Conservation (phyloP, 768 basidiomycete species). For the Dentipellis sp. region DNA sequence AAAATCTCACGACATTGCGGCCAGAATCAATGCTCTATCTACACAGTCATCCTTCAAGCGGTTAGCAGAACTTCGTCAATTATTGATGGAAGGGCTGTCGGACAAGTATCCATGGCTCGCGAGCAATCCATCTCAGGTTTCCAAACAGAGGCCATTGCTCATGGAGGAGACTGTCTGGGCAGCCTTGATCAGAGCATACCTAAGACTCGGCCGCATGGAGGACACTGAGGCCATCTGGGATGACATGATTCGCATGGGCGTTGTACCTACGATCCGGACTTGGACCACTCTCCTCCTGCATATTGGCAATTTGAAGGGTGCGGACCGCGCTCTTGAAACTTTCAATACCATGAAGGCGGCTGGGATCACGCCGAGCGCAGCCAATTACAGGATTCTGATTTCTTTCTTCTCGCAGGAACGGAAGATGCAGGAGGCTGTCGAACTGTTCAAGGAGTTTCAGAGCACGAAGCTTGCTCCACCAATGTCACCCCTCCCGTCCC, state of each 20-base stretch:
- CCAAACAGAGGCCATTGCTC: slow-evolving; percentile 32
- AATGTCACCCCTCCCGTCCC: slow-evolving; percentile 17
- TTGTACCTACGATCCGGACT: slow-evolving; percentile 43
- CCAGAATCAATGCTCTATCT: slow-evolving; percentile 40
- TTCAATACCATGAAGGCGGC: slow-evolving; percentile 59
- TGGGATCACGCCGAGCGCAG: slow-evolving; percentile 47
- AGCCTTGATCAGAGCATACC: slow-evolving; percentile 55
- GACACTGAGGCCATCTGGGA: slow-evolving; percentile 60
- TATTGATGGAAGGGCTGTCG: slow-evolving; percentile 40
- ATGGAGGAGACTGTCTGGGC: slow-evolving; percentile 56
- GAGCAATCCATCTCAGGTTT: slow-evolving; percentile 27
- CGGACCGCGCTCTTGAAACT: slow-evolving; percentile 42
- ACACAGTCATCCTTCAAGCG: slow-evolving; percentile 19
- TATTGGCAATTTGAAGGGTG: slow-evolving; percentile 41
- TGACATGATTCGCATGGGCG: slow-evolving; percentile 42
- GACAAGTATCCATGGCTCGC: slow-evolving; percentile 49
- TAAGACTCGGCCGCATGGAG: slow-evolving; percentile 44
- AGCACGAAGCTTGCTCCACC: neutral
- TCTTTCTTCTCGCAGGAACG: slow-evolving; percentile 46
- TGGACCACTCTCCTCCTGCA: slow-evolving; percentile 71
- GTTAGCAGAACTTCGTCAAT: slow-evolving; percentile 41
- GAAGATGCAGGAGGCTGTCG: slow-evolving; percentile 41
- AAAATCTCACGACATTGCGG: slow-evolving; percentile 38
- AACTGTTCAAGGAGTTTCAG: slow-evolving; percentile 43
- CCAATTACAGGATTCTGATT: slow-evolving; percentile 65